These are phyloP conservation scores for Pontederia crassipes DNA, from an alignment of 176 grass and related monocot genomes.

Conservation along the genomic window DNA sequence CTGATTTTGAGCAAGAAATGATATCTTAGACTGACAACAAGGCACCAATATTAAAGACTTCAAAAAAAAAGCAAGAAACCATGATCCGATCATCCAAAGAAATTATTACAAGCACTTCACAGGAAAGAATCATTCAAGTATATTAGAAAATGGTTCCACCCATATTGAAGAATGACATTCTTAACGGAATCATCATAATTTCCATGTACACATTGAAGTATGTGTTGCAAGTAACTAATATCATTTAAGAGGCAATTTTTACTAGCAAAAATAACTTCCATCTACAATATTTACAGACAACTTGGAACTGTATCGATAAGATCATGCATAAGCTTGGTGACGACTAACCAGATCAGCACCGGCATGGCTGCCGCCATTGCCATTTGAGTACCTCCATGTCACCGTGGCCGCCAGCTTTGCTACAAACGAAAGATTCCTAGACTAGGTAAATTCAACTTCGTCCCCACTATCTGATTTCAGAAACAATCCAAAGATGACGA, in stretches of 20 bases:
- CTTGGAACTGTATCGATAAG: conserved; percentile 3
- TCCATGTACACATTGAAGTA: too few relatives aligned
- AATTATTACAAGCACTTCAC: too few relatives aligned
- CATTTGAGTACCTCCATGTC: conserved; percentile 72
- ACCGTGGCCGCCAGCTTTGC: conserved; percentile 61
- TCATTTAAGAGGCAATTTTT: too few relatives aligned
- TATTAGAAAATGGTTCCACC: too few relatives aligned
- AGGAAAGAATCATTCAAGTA: too few relatives aligned
- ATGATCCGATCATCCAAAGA: too few relatives aligned
- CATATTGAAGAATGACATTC: too few relatives aligned
- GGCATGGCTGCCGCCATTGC: conserved; percentile 56
- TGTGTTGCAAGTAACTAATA: too few relatives aligned
- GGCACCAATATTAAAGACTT: background rate
- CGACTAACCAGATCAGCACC: conserved; percentile 75
- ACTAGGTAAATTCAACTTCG: background rate
- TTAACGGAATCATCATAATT: too few relatives aligned
- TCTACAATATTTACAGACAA: background rate
- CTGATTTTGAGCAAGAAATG: conserved; percentile 35
- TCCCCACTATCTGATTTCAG: background rate
- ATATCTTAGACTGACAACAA: background rate
- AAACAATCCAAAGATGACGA: background rate
- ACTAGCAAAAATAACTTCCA: too few relatives aligned
- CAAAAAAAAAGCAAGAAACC: background rate
- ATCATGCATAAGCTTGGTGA: conserved; percentile 12
- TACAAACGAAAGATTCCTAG: background rate